A percentile compares a stretch with the other conserved stretches of the same genome.
These are phyloP conservation scores for Seminavis robusta DNA, from an alignment of 108 stramenopile genomes.

Conservation along the genomic window DNA sequence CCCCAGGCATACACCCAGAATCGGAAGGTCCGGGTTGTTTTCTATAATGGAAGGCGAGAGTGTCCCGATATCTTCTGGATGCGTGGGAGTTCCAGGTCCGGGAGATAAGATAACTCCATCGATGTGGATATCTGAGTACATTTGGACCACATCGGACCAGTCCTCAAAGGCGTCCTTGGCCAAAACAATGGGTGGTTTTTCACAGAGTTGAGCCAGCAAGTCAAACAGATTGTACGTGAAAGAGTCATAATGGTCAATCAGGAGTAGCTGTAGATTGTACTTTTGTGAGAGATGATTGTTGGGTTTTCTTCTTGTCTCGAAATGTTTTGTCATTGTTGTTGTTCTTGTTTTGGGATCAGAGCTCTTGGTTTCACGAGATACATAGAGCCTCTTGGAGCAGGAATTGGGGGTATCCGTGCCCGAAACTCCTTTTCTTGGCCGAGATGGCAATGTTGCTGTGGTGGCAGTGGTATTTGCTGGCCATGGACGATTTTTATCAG, in stretches of 20 bases:
- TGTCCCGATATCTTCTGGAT: slow-evolving; percentile 63
- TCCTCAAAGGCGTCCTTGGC: slow-evolving; percentile 53
- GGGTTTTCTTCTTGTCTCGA: too few relatives aligned
- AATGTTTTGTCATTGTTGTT: too few relatives aligned
- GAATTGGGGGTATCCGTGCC: too few relatives aligned
- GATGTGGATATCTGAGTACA: slow-evolving; percentile 6
- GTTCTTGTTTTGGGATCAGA: too few relatives aligned
- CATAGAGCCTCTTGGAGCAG: too few relatives aligned
- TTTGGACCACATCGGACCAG: not conserved
- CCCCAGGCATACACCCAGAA: slow-evolving; percentile 92
- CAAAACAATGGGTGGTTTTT: slow-evolving; percentile 70
- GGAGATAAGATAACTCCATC: slow-evolving; percentile 87
- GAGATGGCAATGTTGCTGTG: too few relatives aligned
- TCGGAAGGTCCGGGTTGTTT: slow-evolving; percentile 53
- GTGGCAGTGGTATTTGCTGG: too few relatives aligned
- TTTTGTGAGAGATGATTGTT: too few relatives aligned
- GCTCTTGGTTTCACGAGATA: too few relatives aligned
- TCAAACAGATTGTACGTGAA: slow-evolving; percentile 95
- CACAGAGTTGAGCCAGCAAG: slow-evolving; percentile 67
- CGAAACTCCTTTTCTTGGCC: too few relatives aligned
- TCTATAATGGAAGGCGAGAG: slow-evolving; percentile 48
- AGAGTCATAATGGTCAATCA: slow-evolving; percentile 96
- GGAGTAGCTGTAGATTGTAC: slow-evolving; percentile 61
- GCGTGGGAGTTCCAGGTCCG: slow-evolving; percentile 83
- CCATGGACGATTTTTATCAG: too few relatives aligned